Conservation (phyloP, 2,329 filamentous ascomycete genomes). For the Sclerotinia sclerotiorum region DNA sequence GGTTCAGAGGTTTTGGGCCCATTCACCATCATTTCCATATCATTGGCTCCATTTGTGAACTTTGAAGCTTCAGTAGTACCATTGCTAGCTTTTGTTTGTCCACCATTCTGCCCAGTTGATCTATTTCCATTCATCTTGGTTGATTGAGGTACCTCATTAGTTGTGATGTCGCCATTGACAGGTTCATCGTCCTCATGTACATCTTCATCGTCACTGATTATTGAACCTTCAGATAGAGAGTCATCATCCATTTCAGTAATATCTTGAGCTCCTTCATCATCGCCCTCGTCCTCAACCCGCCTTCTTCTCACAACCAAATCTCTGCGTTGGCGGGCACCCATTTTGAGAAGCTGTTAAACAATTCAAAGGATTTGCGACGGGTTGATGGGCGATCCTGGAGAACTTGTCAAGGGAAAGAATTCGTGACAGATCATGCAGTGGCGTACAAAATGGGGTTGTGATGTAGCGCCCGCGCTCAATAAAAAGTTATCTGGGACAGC, state of each 20-base stretch:
- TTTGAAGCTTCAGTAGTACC: constrained; percentile 42
- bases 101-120: constrained; percentile 38
- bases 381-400: constrained; percentile 38
- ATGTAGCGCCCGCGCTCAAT: constrained; percentile 42
- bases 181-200: constrained; percentile 61
- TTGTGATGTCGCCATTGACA: constrained; percentile 62
- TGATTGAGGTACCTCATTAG: constrained; percentile 43
- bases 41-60: constrained; percentile 44
- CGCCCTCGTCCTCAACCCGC: constrained; percentile 68
- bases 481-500: constrained; percentile 33
- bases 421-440: constrained; percentile 41
- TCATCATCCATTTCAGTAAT: constrained; percentile 62
- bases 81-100: constrained; percentile 34
- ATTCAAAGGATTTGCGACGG: constrained; percentile 39
- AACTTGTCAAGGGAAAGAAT: constrained; percentile 35
- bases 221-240: constrained; percentile 63
- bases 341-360: constrained; percentile 41
- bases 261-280: constrained; percentile 62
- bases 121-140: constrained; percentile 42
- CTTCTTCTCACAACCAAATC: constrained; percentile 67
- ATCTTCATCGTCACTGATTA: constrained; percentile 61
- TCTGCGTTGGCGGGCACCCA: constrained; percentile 59
- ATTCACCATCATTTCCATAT: constrained; percentile 61
- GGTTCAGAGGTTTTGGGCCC: constrained; percentile 42
- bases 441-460: constrained; percentile 34